Conservation (phyloP, 2,329 filamentous ascomycete genomes). For the Colletotrichum euphorbiae region DNA sequence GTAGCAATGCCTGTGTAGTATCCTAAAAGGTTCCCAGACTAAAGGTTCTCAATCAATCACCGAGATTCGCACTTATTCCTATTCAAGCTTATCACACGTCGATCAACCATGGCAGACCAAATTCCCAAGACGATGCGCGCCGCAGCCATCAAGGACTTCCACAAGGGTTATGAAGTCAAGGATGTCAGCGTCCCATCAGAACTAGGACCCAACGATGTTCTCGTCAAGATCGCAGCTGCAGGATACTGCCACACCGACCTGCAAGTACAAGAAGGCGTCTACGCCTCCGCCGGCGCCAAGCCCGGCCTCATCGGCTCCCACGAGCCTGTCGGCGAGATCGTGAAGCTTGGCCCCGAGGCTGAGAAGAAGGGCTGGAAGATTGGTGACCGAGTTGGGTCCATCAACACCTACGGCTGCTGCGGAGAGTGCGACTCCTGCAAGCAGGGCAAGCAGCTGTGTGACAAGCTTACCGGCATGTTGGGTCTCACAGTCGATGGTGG, state of each 20-base stretch:
- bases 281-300: slow-evolving; percentile 41
- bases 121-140: slow-evolving; percentile 48
- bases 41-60: slow-evolving; percentile 11
- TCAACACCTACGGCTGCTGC: slow-evolving; percentile 42
- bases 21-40: neutral
- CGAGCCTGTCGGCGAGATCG: slow-evolving; percentile 73
- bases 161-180: slow-evolving; percentile 35
- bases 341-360: slow-evolving; percentile 62
- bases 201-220: slow-evolving; percentile 38
- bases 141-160: slow-evolving; percentile 44
- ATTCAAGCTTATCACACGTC: neutral
- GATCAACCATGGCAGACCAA: slow-evolving; percentile 14
- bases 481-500: slow-evolving; percentile 44
- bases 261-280: slow-evolving; percentile 38
- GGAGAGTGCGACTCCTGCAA: slow-evolving; percentile 43
- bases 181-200: slow-evolving; percentile 38
- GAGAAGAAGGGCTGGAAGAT: slow-evolving; percentile 48
- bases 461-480: slow-evolving; percentile 43
- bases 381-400: slow-evolving; percentile 66
- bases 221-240: slow-evolving; percentile 41
- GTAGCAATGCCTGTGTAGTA: neutral
- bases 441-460: slow-evolving; percentile 41
- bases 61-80: neutral
- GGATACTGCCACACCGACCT: slow-evolving; percentile 42
- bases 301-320: slow-evolving; percentile 58